Conservation (phyloP, 306 rosid genomes). For the Dryas drummondii region DNA sequence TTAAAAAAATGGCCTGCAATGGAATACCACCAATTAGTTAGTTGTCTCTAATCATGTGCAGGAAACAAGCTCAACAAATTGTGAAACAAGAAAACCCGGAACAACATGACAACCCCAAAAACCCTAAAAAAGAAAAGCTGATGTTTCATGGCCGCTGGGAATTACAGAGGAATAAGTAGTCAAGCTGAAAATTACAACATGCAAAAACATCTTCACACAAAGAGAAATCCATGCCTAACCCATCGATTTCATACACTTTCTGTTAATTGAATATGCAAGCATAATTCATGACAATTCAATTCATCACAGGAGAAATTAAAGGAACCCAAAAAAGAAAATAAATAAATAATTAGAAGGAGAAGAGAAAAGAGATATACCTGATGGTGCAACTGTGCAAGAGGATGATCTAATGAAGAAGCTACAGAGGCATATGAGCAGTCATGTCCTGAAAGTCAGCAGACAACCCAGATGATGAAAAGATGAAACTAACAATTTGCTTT, state of each 20-base stretch:
- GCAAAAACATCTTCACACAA: background rate
- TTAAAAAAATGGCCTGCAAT: background rate
- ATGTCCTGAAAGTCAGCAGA: slow-evolving; percentile 22
- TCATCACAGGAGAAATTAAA: background rate
- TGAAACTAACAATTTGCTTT: slow-evolving; percentile 26
- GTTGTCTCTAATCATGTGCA: background rate
- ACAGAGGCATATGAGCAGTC: slow-evolving; percentile 9
- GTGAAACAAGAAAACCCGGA: background rate
- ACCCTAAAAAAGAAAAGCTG: background rate
- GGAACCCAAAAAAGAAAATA: background rate
- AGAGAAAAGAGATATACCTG: slow-evolving; percentile 34
- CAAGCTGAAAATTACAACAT: slow-evolving; percentile 1
- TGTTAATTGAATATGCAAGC: background rate
- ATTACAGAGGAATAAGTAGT: background rate
- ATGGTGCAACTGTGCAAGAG: background rate
- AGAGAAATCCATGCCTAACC: slow-evolving; percentile 13
- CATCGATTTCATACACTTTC: background rate
- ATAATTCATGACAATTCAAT: slow-evolving; percentile 15
- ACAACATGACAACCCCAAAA: slow-evolving; percentile 1
- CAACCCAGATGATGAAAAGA: slow-evolving; percentile 30
- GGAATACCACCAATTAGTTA: background rate
- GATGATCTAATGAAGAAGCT: slow-evolving; percentile 29
- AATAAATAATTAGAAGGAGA: background rate
- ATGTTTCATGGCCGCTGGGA: background rate
- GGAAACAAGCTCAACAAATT: background rate